phyloP scores from a whole-genome alignment of 371 early-diverging fungal genomes.

The Umbelopsis sp. region DNA sequence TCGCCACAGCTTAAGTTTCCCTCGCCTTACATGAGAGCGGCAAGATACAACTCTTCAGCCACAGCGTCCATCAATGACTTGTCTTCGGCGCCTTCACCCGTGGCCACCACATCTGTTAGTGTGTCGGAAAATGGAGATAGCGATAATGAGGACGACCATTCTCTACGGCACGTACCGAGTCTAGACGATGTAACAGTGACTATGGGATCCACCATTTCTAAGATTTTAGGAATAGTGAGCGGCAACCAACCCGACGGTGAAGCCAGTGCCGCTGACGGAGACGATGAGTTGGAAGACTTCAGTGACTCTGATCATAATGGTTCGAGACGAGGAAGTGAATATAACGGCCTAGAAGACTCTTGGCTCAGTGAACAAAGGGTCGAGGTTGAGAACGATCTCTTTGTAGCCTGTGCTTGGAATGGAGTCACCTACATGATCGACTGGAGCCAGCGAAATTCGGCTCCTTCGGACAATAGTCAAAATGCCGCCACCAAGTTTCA shows the following conservation, averaged over 20 bases:
- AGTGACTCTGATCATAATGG: constrained; percentile 20
- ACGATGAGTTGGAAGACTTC: constrained; percentile 21
- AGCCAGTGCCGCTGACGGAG: constrained; percentile 19
- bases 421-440: constrained; percentile 78
- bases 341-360: constrained; percentile 28
- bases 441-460: constrained; percentile 36
- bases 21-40: constrained; percentile 22
- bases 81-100: constrained; percentile 24
- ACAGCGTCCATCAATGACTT: not conserved
- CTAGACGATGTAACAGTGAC: not conserved
- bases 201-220: constrained; percentile 2
- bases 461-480: not conserved
- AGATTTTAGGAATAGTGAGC: constrained; percentile 1
- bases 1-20: constrained; percentile 30
- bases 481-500: constrained; percentile 52
- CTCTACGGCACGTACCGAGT: not conserved
- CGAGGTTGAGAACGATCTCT: constrained; percentile 58
- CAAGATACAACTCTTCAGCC: constrained; percentile 23
- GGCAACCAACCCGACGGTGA: constrained; percentile 21
- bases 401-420: constrained; percentile 84
- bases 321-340: constrained; percentile 14
- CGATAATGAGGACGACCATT: not conserved
- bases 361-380: constrained; percentile 32
- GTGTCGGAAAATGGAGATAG: constrained; percentile 22
- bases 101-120: constrained; percentile 23